Conservation (phyloP, 1,139 yeast genomes). For the Hyphopichia wangnamkhiaoensis region DNA sequence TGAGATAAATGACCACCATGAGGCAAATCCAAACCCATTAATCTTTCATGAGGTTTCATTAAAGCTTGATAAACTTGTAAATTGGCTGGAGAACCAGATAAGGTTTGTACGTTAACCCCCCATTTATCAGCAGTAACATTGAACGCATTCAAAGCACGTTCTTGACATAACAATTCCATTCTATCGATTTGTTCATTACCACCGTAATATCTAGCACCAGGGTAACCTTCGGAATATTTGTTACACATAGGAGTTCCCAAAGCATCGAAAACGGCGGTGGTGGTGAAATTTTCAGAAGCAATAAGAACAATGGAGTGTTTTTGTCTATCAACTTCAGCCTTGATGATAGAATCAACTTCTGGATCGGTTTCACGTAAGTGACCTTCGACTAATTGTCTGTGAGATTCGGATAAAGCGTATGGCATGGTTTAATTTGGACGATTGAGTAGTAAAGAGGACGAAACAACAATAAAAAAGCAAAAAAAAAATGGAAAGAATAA, state of each 20-base stretch:
- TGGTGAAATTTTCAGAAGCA: constrained; percentile 96
- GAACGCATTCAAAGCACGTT: constrained; percentile 90
- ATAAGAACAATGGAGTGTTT: constrained; percentile 91
- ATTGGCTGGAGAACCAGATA: constrained; percentile 97
- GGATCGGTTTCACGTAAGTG: constrained; percentile 78
- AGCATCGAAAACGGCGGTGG: constrained; percentile 94
- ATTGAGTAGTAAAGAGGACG: not conserved
- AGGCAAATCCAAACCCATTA: constrained; percentile 96
- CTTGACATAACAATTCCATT: constrained; percentile 88
- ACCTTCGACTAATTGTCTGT: constrained; percentile 66
- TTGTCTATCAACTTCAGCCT: constrained; percentile 90
- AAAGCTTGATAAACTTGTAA: constrained; percentile 94
- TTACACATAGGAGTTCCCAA: constrained; percentile 96
- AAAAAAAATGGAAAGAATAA: not conserved
- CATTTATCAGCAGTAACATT: constrained; percentile 76
- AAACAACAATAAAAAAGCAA: not conserved
- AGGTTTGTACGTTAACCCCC: constrained; percentile 97
- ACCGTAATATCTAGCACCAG: constrained; percentile 87
- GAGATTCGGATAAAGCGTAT: constrained; percentile 68
- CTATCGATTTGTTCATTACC: constrained; percentile 94
- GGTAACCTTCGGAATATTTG: constrained; percentile 86
- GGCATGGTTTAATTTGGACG: constrained; percentile 24
- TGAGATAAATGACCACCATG: constrained; percentile 98
- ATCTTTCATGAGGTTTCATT: constrained; percentile 90
- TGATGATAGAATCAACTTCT: constrained; percentile 77